Evolutionary conservation across 148 eudicot species (phyloP).

Genomic region (Oxyria digyna): DNA sequence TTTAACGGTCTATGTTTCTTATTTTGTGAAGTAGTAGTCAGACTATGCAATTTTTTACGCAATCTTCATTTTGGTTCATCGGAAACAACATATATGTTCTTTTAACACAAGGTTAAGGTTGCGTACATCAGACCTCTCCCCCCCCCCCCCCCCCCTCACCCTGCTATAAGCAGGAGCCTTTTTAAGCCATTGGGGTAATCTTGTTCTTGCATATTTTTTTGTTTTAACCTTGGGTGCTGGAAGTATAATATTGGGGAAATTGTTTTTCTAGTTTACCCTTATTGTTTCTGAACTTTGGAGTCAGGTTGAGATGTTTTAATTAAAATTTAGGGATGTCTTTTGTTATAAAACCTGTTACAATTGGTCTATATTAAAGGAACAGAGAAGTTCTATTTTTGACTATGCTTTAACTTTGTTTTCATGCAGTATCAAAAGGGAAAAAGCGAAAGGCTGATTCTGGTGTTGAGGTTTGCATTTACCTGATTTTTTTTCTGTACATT

Average conservation of each 20-base stretch:
- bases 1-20: too few species aligned
- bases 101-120: too few species aligned
- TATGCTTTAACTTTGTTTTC: neutral
- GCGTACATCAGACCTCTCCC: too few species aligned
- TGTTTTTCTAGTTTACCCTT: neutral
- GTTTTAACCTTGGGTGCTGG: neutral
- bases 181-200: too few species aligned
- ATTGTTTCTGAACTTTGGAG: neutral
- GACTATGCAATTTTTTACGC: too few species aligned
- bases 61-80: too few species aligned
- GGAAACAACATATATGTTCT: too few species aligned
- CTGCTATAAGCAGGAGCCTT: too few species aligned
- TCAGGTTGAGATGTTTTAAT: neutral
- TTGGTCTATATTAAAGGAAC: neutral
- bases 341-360: neutral
- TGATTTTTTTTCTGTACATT: neutral
- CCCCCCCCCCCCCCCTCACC: too few species aligned
- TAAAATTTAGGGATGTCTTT: neutral
- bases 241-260: neutral
- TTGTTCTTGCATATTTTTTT: too few species aligned
- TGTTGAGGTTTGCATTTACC: conserved; percentile 45
- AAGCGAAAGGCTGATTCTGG: conserved; percentile 72
- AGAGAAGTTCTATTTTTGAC: neutral
- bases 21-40: too few species aligned
- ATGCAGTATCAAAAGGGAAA: conserved; percentile 80